Evolutionary conservation across 257 asterid genomes (phyloP), one percentile per base, ranked within the genome.

Genomic region (Solanum paucissectum): DNA sequence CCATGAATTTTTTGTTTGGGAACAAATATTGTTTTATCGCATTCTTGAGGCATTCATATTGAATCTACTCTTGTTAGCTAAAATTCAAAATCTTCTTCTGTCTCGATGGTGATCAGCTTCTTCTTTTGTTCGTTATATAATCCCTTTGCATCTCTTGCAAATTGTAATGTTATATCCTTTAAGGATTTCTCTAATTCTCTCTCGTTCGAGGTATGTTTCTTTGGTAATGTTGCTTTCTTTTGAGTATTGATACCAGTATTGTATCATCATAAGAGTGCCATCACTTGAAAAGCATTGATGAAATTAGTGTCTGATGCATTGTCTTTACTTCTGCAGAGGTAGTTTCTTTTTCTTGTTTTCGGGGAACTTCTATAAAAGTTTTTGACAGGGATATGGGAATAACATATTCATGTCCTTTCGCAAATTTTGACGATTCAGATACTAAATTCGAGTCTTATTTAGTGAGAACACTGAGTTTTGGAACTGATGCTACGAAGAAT

Each of bases 341-440:
- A 83, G 83, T 83, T 86, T 12, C 32, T 46, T 18, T 34, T 9
- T 16, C 69, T 18, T 82, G 52, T 74, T 21, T 74, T 37, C 55
- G 3, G 21, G 42, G 69, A 49, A 82, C 36, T 81, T 36, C 10
- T 25, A 55, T 79, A 23, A 4, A 44, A 18, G 5, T 4, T 62
- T 86, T 79, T 90, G 69, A 29, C 88, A n/a, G 92, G 74, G 93
- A 93, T n/a, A 94, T 94, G 98, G 96, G 97, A 90, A 86, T 91
- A 93, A 76, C 90, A 73, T 89, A 92, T 85, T 90, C 96, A 14
- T 88, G 92, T 81, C 93, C 94, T 32, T 82, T 82, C 25, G 86
- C 69, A 66, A 82, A 82, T 88, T 42, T 91, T 60, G 92, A 92
- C 52, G 94, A 94, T 91, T 88, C 92, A 90, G 92, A 92, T 44